A percentile compares a stretch with the other conserved stretches of the same genome.
Conservation (phyloP, 345 rosid species). For the Salix dunnii region DNA sequence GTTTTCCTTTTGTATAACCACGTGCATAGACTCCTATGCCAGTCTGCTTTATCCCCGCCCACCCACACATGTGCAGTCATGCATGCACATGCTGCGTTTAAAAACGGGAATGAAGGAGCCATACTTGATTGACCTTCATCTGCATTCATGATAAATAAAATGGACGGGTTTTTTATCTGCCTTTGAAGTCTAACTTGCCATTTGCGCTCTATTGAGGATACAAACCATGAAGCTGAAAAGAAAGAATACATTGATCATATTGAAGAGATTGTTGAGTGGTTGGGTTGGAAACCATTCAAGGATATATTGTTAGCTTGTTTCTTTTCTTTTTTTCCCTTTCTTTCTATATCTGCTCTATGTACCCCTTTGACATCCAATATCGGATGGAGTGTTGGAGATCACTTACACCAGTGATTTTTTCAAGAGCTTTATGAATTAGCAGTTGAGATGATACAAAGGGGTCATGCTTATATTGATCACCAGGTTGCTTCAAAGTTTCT, state of each 20-base stretch:
- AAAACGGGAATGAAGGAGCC: neutral
- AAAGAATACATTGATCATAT: slow-evolving; percentile 94
- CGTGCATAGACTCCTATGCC: neutral
- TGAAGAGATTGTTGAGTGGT: slow-evolving; percentile 89
- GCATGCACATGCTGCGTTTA: neutral
- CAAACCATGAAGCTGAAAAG: slow-evolving; percentile 98
- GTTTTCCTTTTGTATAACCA: neutral
- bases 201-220: slow-evolving; percentile 54
- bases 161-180: neutral
- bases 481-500: slow-evolving; percentile 47
- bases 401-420: slow-evolving; percentile 96
- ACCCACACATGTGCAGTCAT: neutral
- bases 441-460: slow-evolving; percentile 79
- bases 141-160: slow-evolving; percentile 1
- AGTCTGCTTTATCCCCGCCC: neutral
- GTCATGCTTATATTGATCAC: slow-evolving; percentile 97
- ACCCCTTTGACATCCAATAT: slow-evolving; percentile 10
- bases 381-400: slow-evolving; percentile 48
- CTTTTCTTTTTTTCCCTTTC: neutral
- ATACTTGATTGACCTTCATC: neutral
- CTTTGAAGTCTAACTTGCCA: neutral
- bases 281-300: slow-evolving; percentile 99
- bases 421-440: slow-evolving; percentile 92
- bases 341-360: neutral
- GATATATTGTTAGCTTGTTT: slow-evolving; percentile 22